A percentile compares a stretch with the other conserved stretches of the same genome.
Evolutionary conservation across 2,329 filamentous ascomycete species (phyloP).

Genomic region (Verticillium zaregamsianum): DNA sequence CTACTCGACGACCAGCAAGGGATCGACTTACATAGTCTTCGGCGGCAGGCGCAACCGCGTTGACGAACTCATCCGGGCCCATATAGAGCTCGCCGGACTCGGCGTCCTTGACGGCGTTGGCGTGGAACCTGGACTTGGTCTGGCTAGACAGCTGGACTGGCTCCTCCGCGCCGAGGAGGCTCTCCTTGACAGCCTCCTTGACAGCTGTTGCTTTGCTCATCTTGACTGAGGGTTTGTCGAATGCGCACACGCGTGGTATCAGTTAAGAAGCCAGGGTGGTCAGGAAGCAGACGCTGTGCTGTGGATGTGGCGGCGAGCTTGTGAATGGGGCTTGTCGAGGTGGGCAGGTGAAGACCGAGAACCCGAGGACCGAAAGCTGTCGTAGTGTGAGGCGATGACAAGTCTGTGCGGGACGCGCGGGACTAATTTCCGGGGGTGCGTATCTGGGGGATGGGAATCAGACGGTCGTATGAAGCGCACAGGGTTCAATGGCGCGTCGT

Average conservation of each 20-base stretch:
- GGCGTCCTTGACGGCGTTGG: slow-evolving; percentile 71
- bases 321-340: not conserved
- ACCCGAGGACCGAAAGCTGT: not conserved
- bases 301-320: not conserved
- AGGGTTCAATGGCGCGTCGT: not conserved
- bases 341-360: not conserved
- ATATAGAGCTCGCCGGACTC: slow-evolving; percentile 75
- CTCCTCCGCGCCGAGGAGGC: slow-evolving; percentile 61
- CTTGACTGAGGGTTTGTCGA: slow-evolving; percentile 8
- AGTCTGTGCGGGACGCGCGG: not conserved
- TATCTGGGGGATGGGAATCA: not conserved
- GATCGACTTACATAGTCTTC: slow-evolving; percentile 81
- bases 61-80: slow-evolving; percentile 80
- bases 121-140: slow-evolving; percentile 70
- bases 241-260: not conserved
- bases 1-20: slow-evolving; percentile 1
- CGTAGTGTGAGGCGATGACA: not conserved
- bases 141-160: slow-evolving; percentile 65
- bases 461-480: not conserved
- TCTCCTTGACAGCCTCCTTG: slow-evolving; percentile 74
- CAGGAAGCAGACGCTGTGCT: not conserved
- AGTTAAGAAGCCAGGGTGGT: not conserved
- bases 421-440: not conserved
- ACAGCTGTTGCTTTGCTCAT: slow-evolving; percentile 45
- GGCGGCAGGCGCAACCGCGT: slow-evolving; percentile 78